phyloP scores from a whole-genome alignment of 179 eudicot species.

The Silene noctiflora region DNA sequence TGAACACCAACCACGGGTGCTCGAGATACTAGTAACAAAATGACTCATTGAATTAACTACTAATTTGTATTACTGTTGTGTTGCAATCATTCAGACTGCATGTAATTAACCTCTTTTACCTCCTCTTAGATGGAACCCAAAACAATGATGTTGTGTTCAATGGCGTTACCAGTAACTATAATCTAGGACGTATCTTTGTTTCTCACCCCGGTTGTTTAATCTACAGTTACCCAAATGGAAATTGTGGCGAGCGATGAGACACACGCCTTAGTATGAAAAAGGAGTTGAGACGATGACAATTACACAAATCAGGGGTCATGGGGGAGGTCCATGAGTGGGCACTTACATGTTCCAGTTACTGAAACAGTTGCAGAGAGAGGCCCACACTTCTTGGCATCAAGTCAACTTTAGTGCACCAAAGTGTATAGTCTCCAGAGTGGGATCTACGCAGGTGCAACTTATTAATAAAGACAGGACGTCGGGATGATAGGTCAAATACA shows the following conservation, averaged over 20 bases:
- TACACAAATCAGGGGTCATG: neutral
- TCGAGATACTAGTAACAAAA: neutral
- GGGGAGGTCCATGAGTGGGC: conserved; percentile 17
- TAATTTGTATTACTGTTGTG: neutral
- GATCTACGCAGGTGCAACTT: conserved; percentile 21
- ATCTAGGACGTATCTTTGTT: too few species aligned
- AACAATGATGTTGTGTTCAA: too few species aligned
- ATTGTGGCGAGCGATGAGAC: neutral
- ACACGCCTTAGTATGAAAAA: neutral
- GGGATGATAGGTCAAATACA: conserved; percentile 22
- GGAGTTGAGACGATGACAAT: neutral
- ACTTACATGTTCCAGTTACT: conserved; percentile 19
- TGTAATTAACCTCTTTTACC: neutral
- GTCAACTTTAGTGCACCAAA: conserved; percentile 23
- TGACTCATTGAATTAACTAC: too few species aligned
- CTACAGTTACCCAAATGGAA: neutral
- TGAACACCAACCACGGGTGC: neutral
- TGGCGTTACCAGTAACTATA: too few species aligned
- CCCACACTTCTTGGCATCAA: conserved; percentile 21
- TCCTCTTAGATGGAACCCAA: neutral
- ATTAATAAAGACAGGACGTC: conserved; percentile 13
- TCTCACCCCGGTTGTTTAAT: neutral
- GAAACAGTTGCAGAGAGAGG: conserved; percentile 21
- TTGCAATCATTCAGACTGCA: neutral
- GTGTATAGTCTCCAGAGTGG: conserved; percentile 16